Conservation (phyloP, 129 eudicot genomes). For the Flaveria linearis region DNA sequence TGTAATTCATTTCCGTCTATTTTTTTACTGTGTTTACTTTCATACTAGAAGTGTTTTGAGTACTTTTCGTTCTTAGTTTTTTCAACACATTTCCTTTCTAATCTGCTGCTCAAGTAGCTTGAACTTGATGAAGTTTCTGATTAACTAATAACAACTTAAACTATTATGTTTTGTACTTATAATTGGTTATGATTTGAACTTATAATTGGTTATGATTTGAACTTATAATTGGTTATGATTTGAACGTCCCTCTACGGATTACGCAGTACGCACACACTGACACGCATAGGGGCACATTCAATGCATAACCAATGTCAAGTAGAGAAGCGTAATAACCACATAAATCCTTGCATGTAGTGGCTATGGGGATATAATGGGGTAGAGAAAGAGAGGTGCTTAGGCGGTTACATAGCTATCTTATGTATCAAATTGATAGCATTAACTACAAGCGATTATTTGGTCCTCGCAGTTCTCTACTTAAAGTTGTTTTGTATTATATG, state of each 20-base stretch:
- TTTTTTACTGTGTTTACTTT: not conserved
- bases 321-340: not conserved
- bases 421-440: too few species aligned
- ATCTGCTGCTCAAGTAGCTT: not conserved
- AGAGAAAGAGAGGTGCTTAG: too few species aligned
- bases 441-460: too few species aligned
- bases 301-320: not conserved
- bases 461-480: not conserved
- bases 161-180: not conserved
- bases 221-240: not conserved
- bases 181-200: not conserved
- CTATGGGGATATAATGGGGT: too few species aligned
- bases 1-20: not conserved
- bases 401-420: not conserved
- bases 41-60: not conserved
- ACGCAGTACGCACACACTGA: too few species aligned
- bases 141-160: too few species aligned
- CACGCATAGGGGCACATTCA: not conserved
- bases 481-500: not conserved
- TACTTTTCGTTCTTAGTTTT: conserved; percentile 1
- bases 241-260: not conserved
- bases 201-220: not conserved
- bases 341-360: not conserved
- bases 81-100: not conserved
- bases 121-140: not conserved